Percentiles rank a stretch among this genome's conserved stretches.
Conservation (phyloP, 495 filamentous ascomycete species). For the Penicillium pancosmium region DNA sequence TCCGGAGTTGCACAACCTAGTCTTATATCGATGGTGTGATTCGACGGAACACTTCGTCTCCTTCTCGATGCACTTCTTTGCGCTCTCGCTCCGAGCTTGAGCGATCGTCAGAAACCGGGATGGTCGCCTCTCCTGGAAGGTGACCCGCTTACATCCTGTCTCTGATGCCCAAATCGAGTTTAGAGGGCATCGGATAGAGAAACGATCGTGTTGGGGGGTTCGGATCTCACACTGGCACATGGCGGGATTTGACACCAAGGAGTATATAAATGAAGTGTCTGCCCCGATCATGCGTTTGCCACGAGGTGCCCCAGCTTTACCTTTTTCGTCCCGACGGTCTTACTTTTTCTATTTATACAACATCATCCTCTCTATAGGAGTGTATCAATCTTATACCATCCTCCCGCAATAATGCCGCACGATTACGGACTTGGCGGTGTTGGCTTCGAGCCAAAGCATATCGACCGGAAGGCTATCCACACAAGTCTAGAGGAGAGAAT, state of each 20-base stretch:
- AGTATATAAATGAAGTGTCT: constrained; percentile 22
- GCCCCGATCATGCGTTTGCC: constrained; percentile 20
- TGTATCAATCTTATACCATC: not conserved
- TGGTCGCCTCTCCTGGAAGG: constrained; percentile 12
- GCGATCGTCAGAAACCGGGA: constrained; percentile 12
- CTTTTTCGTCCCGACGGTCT: constrained; percentile 6
- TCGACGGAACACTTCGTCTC: constrained; percentile 2
- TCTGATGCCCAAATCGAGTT: constrained; percentile 8
- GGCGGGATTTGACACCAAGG: not conserved
- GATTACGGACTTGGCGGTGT: constrained; percentile 19
- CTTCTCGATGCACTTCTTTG: not conserved
- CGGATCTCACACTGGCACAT: not conserved
- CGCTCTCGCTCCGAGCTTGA: not conserved
- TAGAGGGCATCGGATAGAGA: constrained; percentile 5
- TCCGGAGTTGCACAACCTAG: constrained; percentile 1
- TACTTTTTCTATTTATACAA: not conserved
- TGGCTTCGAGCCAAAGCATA: constrained; percentile 48
- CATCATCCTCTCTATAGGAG: not conserved
- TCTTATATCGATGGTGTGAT: constrained; percentile 19
- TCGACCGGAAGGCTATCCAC: constrained; percentile 70
- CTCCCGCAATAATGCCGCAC: constrained; percentile 9
- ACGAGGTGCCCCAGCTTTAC: constrained; percentile 23
- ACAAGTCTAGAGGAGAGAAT: constrained; percentile 67
- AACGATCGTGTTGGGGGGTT: not conserved
- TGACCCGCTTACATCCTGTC: constrained; percentile 10